Evolutionary conservation across 768 basidiomycete genomes (phyloP).

Genomic region (Coprinopsis sp.): DNA sequence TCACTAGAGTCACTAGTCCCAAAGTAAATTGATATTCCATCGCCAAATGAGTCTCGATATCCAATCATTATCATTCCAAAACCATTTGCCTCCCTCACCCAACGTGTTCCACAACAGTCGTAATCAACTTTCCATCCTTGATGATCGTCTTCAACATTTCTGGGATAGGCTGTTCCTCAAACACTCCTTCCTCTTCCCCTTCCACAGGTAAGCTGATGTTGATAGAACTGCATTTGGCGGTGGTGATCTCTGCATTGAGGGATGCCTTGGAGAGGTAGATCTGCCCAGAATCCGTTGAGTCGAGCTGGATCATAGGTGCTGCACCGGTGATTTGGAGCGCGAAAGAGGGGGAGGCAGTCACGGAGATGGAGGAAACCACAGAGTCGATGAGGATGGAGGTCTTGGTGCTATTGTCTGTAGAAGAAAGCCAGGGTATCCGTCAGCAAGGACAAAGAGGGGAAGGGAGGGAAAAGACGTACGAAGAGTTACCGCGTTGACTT

Average conservation of each 20-base stretch:
- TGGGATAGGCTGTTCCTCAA: constrained; percentile 84
- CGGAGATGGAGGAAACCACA: constrained; percentile 84
- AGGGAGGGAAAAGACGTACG: constrained; percentile 42
- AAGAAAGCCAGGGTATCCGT: neutral
- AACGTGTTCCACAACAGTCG: constrained; percentile 83
- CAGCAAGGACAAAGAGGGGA: neutral
- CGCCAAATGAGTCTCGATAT: too few species aligned
- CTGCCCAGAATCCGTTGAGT: constrained; percentile 92
- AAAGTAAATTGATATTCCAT: too few species aligned
- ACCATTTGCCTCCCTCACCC: constrained; percentile 46
- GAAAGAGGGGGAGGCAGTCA: constrained; percentile 93
- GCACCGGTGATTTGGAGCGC: constrained; percentile 85
- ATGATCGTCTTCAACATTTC: constrained; percentile 93
- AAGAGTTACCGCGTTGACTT: constrained; percentile 90
- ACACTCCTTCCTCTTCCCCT: constrained; percentile 89
- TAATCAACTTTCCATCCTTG: constrained; percentile 78
- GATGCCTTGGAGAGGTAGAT: constrained; percentile 87
- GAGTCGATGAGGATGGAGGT: constrained; percentile 87
- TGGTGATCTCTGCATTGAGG: constrained; percentile 78
- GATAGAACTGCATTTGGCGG: constrained; percentile 89
- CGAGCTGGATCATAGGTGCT: constrained; percentile 89
- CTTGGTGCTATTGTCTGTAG: constrained; percentile 80
- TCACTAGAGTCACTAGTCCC: too few species aligned
- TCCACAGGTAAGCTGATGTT: constrained; percentile 85
- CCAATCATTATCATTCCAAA: too few species aligned